phyloP scores from a whole-genome alignment of 805 yeast genomes.

The Clavispora santaluciae region DNA sequence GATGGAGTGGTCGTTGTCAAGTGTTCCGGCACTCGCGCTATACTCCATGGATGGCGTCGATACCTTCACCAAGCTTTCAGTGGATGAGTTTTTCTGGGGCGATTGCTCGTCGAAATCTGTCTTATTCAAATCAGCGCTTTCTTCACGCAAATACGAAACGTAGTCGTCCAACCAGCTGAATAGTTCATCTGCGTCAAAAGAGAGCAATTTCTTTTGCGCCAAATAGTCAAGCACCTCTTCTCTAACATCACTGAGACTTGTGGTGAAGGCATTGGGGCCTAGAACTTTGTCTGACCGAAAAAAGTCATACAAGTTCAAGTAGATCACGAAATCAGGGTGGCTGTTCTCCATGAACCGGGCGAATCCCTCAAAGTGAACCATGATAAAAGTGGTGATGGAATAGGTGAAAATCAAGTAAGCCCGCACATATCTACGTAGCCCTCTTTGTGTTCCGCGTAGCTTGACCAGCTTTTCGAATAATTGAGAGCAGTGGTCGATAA shows the following conservation, averaged over 20 bases:
- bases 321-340: slow-evolving; percentile 37
- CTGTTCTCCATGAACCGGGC: slow-evolving; percentile 32
- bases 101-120: not conserved
- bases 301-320: slow-evolving; percentile 38
- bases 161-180: slow-evolving; percentile 37
- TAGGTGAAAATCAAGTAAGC: slow-evolving; percentile 40
- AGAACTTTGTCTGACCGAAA: slow-evolving; percentile 28
- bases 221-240: slow-evolving; percentile 26
- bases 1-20: slow-evolving; percentile 1
- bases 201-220: slow-evolving; percentile 23
- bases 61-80: not conserved
- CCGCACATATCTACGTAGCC: slow-evolving; percentile 25
- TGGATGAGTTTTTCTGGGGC: too few species aligned
- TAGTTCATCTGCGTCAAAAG: slow-evolving; percentile 32
- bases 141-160: slow-evolving; percentile 29
- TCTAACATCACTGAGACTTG: slow-evolving; percentile 20
- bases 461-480: slow-evolving; percentile 30
- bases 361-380: slow-evolving; percentile 40
- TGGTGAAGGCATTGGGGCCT: slow-evolving; percentile 15
- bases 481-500: slow-evolving; percentile 36
- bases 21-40: not conserved
- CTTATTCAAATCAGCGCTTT: not conserved
- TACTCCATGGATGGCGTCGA: not conserved
- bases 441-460: slow-evolving; percentile 12
- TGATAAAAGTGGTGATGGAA: slow-evolving; percentile 38